phyloP scores from a whole-genome alignment of 2,329 filamentous ascomycete genomes.

The Fusarium compactum region DNA sequence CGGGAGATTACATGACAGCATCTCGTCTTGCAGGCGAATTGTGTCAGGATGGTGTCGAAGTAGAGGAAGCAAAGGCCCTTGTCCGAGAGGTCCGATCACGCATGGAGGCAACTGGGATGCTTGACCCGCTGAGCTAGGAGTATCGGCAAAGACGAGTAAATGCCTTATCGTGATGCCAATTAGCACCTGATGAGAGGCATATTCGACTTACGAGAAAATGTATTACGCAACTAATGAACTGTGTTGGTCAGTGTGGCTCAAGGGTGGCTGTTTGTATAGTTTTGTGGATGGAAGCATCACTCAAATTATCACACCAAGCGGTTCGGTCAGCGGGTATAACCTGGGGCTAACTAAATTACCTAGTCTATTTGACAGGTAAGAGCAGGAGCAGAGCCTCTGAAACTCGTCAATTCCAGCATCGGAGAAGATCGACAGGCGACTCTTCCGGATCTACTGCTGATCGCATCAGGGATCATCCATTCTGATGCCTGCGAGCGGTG shows the following conservation, averaged over 20 bases:
- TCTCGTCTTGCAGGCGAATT: constrained; percentile 88
- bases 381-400: background rate
- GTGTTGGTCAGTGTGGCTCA: constrained; percentile 12
- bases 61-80: constrained; percentile 95
- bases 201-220: constrained; percentile 20
- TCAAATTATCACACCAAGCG: background rate
- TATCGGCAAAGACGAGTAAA: constrained; percentile 28
- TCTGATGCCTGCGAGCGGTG: background rate
- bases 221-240: constrained; percentile 29
- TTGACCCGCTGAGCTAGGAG: constrained; percentile 45
- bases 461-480: background rate
- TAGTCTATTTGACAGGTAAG: background rate
- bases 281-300: background rate
- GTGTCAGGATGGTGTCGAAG: constrained; percentile 94
- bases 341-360: background rate
- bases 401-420: background rate
- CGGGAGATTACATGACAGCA: constrained; percentile 79
- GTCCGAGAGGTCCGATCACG: constrained; percentile 86
- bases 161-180: constrained; percentile 10
- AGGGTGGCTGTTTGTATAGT: background rate
- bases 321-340: background rate
- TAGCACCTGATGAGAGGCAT: background rate
- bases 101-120: constrained; percentile 66
- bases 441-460: constrained; percentile 16
- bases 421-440: constrained; percentile 1